Evolutionary conservation across 2,329 filamentous ascomycete species (phyloP).

Genomic region (Aspergillus sp.): DNA sequence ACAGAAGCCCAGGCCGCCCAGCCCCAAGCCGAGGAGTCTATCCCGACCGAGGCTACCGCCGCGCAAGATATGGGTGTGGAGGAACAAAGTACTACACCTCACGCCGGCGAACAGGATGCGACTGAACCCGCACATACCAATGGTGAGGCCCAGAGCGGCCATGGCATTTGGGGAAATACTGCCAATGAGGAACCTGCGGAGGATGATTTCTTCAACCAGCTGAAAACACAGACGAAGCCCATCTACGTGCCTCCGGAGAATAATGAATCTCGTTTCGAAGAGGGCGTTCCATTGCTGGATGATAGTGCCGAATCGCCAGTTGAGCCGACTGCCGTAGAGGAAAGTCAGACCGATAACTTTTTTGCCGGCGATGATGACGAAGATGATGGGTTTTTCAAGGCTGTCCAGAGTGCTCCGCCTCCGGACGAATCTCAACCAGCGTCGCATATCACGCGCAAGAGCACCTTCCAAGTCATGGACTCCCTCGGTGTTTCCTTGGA

Average conservation of each 20-base stretch:
- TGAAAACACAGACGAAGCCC: conserved; percentile 44
- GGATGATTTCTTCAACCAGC: conserved; percentile 64
- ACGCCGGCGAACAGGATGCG: conserved; percentile 9
- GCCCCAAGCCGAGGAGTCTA: background rate
- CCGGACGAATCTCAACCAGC: conserved; percentile 16
- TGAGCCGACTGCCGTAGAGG: conserved; percentile 29
- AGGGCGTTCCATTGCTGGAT: conserved; percentile 66
- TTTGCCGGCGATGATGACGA: conserved; percentile 45
- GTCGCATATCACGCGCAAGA: conserved; percentile 63
- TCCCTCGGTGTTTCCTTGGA: conserved; percentile 46
- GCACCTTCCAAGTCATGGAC: conserved; percentile 67
- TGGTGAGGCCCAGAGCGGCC: conserved; percentile 19
- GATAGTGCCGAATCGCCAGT: conserved; percentile 32
- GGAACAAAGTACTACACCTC: background rate
- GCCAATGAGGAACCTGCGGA: conserved; percentile 46
- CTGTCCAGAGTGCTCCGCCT: conserved; percentile 20
- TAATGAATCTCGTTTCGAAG: conserved; percentile 65
- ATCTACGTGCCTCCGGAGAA: conserved; percentile 42
- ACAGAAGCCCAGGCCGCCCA: conserved; percentile 4
- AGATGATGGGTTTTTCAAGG: conserved; percentile 41
- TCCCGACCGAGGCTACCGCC: background rate
- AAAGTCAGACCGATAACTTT: conserved; percentile 30
- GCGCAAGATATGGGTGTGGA: background rate
- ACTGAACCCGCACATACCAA: conserved; percentile 11
- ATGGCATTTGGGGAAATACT: conserved; percentile 47